Evolutionary conservation across 164 flowering plant species (phyloP).

Genomic region (Buxus sempervirens): DNA sequence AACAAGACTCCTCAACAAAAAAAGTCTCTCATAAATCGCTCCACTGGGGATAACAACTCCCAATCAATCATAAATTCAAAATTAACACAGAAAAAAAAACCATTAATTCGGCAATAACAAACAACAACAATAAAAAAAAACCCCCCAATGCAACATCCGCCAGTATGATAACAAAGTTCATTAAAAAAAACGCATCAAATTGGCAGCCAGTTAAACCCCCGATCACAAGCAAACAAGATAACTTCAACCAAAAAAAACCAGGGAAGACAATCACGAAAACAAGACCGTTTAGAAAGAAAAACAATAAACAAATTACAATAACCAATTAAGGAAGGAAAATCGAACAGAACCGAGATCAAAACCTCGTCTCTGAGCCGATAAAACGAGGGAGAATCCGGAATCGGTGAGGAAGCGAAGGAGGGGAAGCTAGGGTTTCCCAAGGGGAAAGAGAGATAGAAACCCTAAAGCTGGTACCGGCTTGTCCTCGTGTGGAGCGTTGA

Average conservation of each 20-base stretch:
- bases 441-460: not conserved
- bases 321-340: not conserved
- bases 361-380: not conserved
- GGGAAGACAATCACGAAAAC: not conserved
- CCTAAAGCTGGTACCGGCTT: not conserved
- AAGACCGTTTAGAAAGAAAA: not conserved
- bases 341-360: constrained; percentile 7
- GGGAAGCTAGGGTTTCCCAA: not conserved
- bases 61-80: not conserved
- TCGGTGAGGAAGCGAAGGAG: not conserved
- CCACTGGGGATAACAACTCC: not conserved
- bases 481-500: not conserved
- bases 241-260: not conserved
- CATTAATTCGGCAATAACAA: not conserved
- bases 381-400: not conserved
- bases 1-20: not conserved
- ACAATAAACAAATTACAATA: not conserved
- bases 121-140: not conserved
- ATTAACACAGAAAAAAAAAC: not conserved
- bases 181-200: not conserved
- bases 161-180: too few relatives aligned
- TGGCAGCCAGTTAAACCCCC: not conserved
- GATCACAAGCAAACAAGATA: not conserved
- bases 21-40: not conserved
- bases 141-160: not conserved